Evolutionary conservation across 768 basidiomycete genomes (phyloP).

Genomic region (Leccinum uliginosum): DNA sequence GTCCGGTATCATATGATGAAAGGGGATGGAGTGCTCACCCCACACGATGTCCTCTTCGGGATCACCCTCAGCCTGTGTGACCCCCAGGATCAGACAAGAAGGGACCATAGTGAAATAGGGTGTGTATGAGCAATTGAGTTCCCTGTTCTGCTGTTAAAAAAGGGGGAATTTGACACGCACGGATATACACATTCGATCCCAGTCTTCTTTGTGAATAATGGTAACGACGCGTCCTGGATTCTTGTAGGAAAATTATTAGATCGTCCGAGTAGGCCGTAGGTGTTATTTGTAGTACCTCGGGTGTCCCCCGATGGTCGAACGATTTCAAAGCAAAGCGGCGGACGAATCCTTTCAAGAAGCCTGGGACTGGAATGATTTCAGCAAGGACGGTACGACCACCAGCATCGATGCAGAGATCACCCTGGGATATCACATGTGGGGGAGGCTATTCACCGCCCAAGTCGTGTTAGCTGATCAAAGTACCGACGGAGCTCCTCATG

Average conservation of each 20-base stretch:
- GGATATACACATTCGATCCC: conserved; percentile 63
- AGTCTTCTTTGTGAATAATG: conserved; percentile 81
- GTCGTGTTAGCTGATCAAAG: background rate
- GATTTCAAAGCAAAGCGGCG: conserved; percentile 87
- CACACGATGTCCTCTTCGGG: conserved; percentile 41
- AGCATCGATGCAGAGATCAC: conserved; percentile 32
- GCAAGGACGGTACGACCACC: background rate
- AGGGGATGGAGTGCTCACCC: conserved; percentile 45
- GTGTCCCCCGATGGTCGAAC: conserved; percentile 89
- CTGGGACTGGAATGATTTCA: conserved; percentile 44
- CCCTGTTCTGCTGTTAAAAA: background rate
- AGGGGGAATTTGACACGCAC: conserved; percentile 35
- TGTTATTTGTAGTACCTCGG: conserved; percentile 45
- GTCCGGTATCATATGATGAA: background rate
- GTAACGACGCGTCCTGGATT: conserved; percentile 88
- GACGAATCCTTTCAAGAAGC: conserved; percentile 87
- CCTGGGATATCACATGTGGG: conserved; percentile 69
- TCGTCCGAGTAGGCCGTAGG: conserved; percentile 54
- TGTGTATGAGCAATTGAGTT: background rate
- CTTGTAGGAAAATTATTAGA: conserved; percentile 60
- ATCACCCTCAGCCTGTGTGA: conserved; percentile 18
- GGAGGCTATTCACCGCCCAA: conserved; percentile 53
- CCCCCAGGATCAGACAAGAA: background rate
- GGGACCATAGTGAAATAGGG: background rate
- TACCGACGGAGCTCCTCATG: background rate